These are phyloP conservation scores for Saururus chinensis DNA, from an alignment of 164 flowering plant genomes.

Conservation along the genomic window DNA sequence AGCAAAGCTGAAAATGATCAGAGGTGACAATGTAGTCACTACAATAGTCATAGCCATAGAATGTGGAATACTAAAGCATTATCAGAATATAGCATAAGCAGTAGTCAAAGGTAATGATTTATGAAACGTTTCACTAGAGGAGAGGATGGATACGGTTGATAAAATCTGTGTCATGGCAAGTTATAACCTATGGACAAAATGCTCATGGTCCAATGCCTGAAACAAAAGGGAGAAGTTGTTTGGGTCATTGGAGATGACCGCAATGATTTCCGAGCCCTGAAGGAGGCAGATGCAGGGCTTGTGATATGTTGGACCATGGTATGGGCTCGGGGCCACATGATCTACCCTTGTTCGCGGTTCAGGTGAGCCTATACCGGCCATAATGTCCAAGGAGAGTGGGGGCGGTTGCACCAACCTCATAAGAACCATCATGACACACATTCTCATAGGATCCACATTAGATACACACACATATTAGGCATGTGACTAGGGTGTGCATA, in stretches of 20 bases:
- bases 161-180: conserved; percentile 31
- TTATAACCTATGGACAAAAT: conserved; percentile 35
- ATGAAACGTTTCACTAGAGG: conserved; percentile 22
- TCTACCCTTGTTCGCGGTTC: no score
- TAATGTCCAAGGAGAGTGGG: no score
- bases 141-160: conserved; percentile 26
- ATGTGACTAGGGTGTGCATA: no score
- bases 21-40: conserved; percentile 27
- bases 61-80: conserved; percentile 22
- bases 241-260: conserved; percentile 38
- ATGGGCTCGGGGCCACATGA: no score
- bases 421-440: no score
- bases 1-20: conserved; percentile 28
- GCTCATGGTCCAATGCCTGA: conserved; percentile 32
- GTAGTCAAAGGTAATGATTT: conserved; percentile 30
- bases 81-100: conserved; percentile 12
- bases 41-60: conserved; percentile 29
- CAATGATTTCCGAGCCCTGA: conserved; percentile 30
- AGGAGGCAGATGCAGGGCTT: conserved; percentile 33
- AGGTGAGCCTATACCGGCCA: no score
- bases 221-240: conserved; percentile 29
- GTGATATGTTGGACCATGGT: no score
- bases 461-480: no score
- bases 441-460: no score
- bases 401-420: no score